Percentiles rank a stretch among this genome's conserved stretches.
Conservation (phyloP, 2,329 filamentous ascomycete species). For the Trichoderma sp. region DNA sequence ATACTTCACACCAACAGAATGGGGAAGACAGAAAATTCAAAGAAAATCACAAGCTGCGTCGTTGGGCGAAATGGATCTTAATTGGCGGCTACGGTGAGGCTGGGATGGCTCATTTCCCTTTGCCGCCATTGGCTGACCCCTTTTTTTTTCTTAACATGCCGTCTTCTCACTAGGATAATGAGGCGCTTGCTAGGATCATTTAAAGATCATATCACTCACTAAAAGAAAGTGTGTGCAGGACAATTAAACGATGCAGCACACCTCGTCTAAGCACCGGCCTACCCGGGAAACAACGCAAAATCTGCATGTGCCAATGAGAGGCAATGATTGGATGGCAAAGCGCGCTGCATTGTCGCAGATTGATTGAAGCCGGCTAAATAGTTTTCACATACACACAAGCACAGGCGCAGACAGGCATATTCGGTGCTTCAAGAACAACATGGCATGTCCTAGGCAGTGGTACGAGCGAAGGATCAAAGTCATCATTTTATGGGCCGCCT, state of each 20-base stretch:
- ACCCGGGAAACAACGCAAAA: not conserved
- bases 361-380: not conserved
- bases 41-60: not conserved
- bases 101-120: not conserved
- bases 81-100: slow-evolving; percentile 17
- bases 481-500: slow-evolving; percentile 1
- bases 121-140: slow-evolving; percentile 15
- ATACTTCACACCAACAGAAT: not conserved
- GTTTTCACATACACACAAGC: not conserved
- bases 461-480: not conserved
- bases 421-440: not conserved
- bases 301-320: not conserved
- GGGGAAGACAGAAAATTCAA: not conserved
- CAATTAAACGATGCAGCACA: slow-evolving; percentile 7
- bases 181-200: slow-evolving; percentile 11
- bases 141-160: slow-evolving; percentile 12
- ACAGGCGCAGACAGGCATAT: not conserved
- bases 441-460: not conserved
- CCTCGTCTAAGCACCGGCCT: not conserved
- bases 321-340: not conserved
- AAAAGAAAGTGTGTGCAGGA: not conserved
- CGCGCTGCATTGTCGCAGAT: not conserved
- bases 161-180: slow-evolving; percentile 8
- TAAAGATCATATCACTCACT: not conserved
- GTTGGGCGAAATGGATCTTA: not conserved